Base-by-base conservation (phyloP, 345 rosid genomes). In the Brassica rapa region DNA sequence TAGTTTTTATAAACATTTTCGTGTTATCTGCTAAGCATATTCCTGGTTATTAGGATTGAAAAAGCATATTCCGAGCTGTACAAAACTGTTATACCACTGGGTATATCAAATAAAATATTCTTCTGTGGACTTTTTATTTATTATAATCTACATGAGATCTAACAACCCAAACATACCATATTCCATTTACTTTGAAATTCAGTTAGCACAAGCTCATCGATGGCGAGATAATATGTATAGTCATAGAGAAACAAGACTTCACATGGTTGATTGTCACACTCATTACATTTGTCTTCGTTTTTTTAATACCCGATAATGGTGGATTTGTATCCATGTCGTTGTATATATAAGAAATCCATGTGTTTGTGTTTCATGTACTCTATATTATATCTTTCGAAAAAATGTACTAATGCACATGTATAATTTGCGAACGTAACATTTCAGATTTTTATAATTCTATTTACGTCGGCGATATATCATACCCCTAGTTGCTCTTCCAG, bases 241-340 rank as follows among this genome's bases (percentile, higher is more conserved):
- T n/a, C n/a, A 25, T 6, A 32, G 11, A 5, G 3, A 62, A 55
- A 78, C 66, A 78, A 78, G 72, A 66, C 46, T 72, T 78, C 82
- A 78, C 82, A 78, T 78, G 77, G 77, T 66, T 72, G 68, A 72
- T 78, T 55, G 72, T 78, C 81, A 78, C 37, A 56, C 5, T 64
- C 49, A 59, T 12, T 53, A 27, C 65, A 63, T 62, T 69, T 37
- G 59, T 51, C 80, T 27, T 71, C 4, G 55, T 25, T 21, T 71
- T 23, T 77, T 65, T 10, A 63, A 70, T 71, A 64, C 19, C 71
- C 60, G 72, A 71, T 77, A 56, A 71, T 56, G 6, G 29, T 56
- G 72, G 81, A 71, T 64, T 71, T 64, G 59, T 11, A 65, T 39
- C 60, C 61, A 72, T 66, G 73, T 78, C 62, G 29, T 41, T 66